These are phyloP conservation scores for Plectosphaerella sp. DNA, from an alignment of 2,329 filamentous ascomycete genomes.

Conservation along the genomic window DNA sequence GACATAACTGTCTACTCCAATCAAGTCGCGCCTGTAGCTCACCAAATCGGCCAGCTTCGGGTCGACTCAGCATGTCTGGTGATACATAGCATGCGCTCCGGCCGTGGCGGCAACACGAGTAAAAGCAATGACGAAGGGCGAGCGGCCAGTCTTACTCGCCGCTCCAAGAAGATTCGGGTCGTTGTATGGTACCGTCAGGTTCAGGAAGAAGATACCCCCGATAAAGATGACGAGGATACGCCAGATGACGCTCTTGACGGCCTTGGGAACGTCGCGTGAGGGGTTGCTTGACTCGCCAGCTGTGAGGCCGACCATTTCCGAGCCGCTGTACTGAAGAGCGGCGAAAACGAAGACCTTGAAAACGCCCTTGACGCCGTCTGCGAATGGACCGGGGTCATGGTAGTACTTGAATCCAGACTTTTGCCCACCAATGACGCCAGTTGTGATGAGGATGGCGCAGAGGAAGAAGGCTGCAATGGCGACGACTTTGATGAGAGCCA, in stretches of 20 bases:
- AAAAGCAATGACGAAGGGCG: constrained; percentile 46
- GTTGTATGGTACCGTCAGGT: constrained; percentile 49
- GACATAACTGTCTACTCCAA: neutral
- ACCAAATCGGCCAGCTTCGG: constrained; percentile 1
- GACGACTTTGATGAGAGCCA: constrained; percentile 49
- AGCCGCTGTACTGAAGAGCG: no score
- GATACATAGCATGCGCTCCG: constrained; percentile 42
- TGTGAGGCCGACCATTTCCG: no score
- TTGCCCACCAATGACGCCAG: constrained; percentile 15
- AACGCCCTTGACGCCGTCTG: constrained; percentile 16
- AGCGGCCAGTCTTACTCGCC: constrained; percentile 40
- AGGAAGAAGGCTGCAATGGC: constrained; percentile 55
- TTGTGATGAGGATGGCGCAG: constrained; percentile 11
- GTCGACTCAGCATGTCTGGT: neutral
- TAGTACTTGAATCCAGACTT: constrained; percentile 15
- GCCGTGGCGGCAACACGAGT: constrained; percentile 47
- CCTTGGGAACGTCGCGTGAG: constrained; percentile 29
- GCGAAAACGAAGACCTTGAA: constrained; percentile 11
- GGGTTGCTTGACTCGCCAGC: constrained; percentile 28
- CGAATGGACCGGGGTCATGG: constrained; percentile 10
- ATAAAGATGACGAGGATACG: constrained; percentile 27
- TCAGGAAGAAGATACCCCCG: constrained; percentile 45
- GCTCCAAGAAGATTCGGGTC: constrained; percentile 42
- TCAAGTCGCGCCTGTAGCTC: neutral
- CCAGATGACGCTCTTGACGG: constrained; percentile 16